Percentiles rank a stretch among this genome's conserved stretches.
These are phyloP conservation scores for Sclerotinia glacialis DNA, from an alignment of 2,329 filamentous ascomycete species.

Conservation along the genomic window DNA sequence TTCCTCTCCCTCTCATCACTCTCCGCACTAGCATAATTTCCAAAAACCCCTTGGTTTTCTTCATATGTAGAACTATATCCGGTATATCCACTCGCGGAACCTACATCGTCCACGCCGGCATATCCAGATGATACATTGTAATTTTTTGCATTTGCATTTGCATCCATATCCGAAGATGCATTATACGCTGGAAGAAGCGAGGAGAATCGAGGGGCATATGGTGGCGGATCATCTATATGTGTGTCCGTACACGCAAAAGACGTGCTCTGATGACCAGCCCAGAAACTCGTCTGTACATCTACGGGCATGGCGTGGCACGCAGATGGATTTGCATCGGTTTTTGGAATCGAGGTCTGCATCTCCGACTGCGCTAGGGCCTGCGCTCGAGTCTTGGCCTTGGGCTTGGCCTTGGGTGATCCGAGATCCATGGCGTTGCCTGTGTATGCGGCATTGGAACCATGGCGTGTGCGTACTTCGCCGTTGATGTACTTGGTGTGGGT, in stretches of 20 bases:
- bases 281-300: neutral
- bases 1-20: neutral
- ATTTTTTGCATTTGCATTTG: no score
- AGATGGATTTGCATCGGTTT: neutral
- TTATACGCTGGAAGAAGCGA: rapidly evolving
- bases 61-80: neutral
- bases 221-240: neutral
- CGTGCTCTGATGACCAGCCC: neutral
- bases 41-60: neutral
- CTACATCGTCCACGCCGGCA: rapidly evolving
- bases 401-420: neutral
- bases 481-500: neutral
- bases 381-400: no score
- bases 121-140: neutral
- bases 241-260: no score
- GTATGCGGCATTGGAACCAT: neutral
- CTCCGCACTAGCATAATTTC: neutral
- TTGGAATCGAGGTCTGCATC: neutral
- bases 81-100: neutral
- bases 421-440: neutral
- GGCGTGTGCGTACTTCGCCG: neutral
- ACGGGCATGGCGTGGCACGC: neutral
- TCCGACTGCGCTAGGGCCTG: rapidly evolving
- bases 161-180: rapidly evolving
- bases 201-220: neutral